Evolutionary conservation across 1,284 basidiomycete genomes (phyloP), one percentile per base, ranked within the genome.

Genomic region (Ceraceosorus guamensis): DNA sequence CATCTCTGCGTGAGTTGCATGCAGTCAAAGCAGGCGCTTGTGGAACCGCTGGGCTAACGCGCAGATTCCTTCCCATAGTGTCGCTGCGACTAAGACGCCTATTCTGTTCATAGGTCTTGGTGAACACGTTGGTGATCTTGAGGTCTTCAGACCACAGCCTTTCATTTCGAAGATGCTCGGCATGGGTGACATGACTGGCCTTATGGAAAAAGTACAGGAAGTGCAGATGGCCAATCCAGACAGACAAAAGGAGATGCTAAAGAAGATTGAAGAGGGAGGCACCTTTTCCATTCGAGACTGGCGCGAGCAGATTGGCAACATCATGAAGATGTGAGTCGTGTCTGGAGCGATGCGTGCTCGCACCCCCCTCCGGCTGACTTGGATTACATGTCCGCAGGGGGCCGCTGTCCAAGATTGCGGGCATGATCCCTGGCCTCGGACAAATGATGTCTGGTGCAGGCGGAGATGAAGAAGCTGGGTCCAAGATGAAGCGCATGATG

Each of bases 31-130:
- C 3, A 10, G 14, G 45, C 37, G 37, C 43, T 24, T 11, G 53
- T 49, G 35, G 10, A 33, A 11, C 18, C 6, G 5, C 39, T 88
- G 82, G 35, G 31, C 6, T 16, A 37, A 2, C 3, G 39, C 50
- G 24, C 41, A 0, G 13, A 16, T 18, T 32, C 45, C 32, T 46
- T 44, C 14, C 13, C 39, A 50, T 68, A 93, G 91, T 63, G 93
- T 99, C 45, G 95, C 93, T n/a, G 92, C 87, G 4, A 98, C 93
- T 5, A 87, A 89, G 75, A 99, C 95, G 13, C 93, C 95, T 0
- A 98, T 99, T 76, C 95, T 97, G 71, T 99, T 98, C 80, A 84
- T 98, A 44, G 95, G 93, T 76, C 91, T 93, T 8, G 93, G 93
- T 58, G 93, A 99, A 76, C 95, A 98, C 78, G 79, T 98, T 31